A percentile compares a stretch with the other conserved stretches of the same genome.
These are phyloP conservation scores for Aspergillus hortae DNA, from an alignment of 2,329 filamentous ascomycete genomes.

Conservation along the genomic window DNA sequence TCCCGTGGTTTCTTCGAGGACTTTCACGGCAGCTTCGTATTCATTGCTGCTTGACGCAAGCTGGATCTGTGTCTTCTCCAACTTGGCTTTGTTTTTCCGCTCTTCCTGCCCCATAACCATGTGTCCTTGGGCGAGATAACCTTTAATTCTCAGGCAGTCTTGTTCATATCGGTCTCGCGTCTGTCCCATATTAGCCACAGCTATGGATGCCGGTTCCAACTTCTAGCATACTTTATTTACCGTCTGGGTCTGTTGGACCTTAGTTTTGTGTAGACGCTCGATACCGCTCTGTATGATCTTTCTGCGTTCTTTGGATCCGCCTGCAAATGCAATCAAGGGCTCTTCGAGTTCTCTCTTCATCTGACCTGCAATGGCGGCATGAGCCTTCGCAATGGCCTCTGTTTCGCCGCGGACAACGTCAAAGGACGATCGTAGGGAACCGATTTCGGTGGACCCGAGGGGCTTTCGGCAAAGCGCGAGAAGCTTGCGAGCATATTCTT, in stretches of 20 bases:
- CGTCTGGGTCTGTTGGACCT: constrained; percentile 81
- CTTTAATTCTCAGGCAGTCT: constrained; percentile 97
- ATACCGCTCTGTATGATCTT: constrained; percentile 95
- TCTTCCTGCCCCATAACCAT: constrained; percentile 99
- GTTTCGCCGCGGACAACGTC: constrained; percentile 86
- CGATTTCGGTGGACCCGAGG: constrained; percentile 81
- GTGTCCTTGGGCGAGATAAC: constrained; percentile 94
- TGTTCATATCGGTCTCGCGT: constrained; percentile 93
- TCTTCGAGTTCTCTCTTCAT: constrained; percentile 98
- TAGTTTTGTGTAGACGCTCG: constrained; percentile 89
- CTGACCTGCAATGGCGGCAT: constrained; percentile 82
- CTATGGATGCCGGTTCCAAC: not conserved
- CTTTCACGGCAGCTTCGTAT: constrained; percentile 89
- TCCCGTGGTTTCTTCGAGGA: constrained; percentile 88
- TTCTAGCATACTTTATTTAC: constrained; percentile 75
- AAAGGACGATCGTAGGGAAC: constrained; percentile 76
- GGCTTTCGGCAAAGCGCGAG: constrained; percentile 82
- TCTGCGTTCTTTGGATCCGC: constrained; percentile 90
- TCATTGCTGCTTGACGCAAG: constrained; percentile 86
- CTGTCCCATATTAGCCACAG: constrained; percentile 40
- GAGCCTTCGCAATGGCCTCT: constrained; percentile 90
- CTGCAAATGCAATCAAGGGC: constrained; percentile 83
- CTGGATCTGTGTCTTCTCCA: constrained; percentile 98
- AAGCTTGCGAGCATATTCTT: constrained; percentile 91
- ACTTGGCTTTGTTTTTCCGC: constrained; percentile 95